Percentiles rank a stretch among this genome's conserved stretches.
Evolutionary conservation across 257 asterid species (phyloP).

Genomic region (Penstemon eatonii): DNA sequence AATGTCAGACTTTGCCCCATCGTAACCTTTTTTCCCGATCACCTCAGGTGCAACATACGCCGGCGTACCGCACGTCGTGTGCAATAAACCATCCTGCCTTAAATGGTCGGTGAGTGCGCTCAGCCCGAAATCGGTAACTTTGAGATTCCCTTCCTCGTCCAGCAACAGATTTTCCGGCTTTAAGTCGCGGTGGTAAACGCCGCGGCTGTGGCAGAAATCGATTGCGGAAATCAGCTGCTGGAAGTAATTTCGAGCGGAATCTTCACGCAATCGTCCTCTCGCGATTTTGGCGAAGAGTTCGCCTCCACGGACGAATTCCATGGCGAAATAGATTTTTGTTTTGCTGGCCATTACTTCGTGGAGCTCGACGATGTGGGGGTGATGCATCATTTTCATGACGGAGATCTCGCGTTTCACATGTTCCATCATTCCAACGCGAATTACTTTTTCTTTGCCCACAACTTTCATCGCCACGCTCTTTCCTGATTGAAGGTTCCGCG

Average conservation of each 20-base stretch:
- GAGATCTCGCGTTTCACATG: conserved; percentile 79
- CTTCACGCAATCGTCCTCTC: conserved; percentile 53
- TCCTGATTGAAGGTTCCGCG: conserved; percentile 46
- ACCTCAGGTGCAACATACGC: conserved; percentile 78
- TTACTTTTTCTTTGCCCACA: conserved; percentile 68
- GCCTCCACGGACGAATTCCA: conserved; percentile 75
- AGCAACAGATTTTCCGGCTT: conserved; percentile 70
- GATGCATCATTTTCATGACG: conserved; percentile 73
- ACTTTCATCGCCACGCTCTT: conserved; percentile 67
- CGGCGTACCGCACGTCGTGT: conserved; percentile 77
- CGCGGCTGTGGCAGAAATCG: conserved; percentile 74
- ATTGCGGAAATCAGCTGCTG: conserved; percentile 70
- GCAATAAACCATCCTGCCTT: conserved; percentile 62
- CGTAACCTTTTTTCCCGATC: conserved; percentile 64
- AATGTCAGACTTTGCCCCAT: conserved; percentile 61
- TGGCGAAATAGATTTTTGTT: conserved; percentile 59
- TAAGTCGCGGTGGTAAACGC: conserved; percentile 65
- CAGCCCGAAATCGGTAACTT: conserved; percentile 70
- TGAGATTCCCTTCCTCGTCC: conserved; percentile 58
- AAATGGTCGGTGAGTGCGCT: conserved; percentile 61
- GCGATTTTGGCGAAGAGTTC: conserved; percentile 57
- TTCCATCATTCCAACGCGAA: conserved; percentile 72
- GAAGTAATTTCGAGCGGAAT: conserved; percentile 55
- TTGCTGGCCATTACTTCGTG: conserved; percentile 77
- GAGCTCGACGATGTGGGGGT: conserved; percentile 66